Evolutionary conservation across 2,329 filamentous ascomycete species (phyloP).

Genomic region (Fusarium sp.): DNA sequence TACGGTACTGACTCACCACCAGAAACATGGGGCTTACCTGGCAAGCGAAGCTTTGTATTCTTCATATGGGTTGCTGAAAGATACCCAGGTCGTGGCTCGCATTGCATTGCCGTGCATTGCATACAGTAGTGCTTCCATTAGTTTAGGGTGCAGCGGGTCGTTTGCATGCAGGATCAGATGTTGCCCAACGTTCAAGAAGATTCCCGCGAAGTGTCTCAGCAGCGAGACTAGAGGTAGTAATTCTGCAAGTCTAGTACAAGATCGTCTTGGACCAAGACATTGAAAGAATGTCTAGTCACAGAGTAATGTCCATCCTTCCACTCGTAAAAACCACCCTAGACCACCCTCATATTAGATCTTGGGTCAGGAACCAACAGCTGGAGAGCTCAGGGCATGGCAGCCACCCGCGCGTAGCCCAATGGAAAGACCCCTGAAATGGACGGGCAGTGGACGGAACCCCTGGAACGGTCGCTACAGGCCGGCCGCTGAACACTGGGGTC

Average conservation of each 20-base stretch:
- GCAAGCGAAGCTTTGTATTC: slow-evolving; percentile 2
- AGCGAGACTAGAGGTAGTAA: background rate
- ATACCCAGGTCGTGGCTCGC: slow-evolving; percentile 34
- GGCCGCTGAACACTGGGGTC: slow-evolving; percentile 21
- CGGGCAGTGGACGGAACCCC: slow-evolving; percentile 24
- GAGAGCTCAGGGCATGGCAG: background rate
- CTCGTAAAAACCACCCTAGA: slow-evolving; percentile 1
- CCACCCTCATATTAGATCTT: slow-evolving; percentile 9
- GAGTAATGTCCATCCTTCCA: slow-evolving; percentile 11
- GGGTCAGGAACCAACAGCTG: slow-evolving; percentile 17
- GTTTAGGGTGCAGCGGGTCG: slow-evolving; percentile 21
- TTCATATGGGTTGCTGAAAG: slow-evolving; percentile 1
- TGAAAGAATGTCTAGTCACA: slow-evolving; percentile 9
- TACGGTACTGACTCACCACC: background rate
- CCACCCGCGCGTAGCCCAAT: slow-evolving; percentile 27
- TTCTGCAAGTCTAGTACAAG: background rate
- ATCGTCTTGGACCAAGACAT: slow-evolving; percentile 10
- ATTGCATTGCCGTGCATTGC: slow-evolving; percentile 42
- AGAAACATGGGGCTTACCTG: background rate
- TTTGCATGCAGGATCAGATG: slow-evolving; percentile 24
- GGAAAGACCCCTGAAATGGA: slow-evolving; percentile 30
- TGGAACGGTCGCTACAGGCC: slow-evolving; percentile 37
- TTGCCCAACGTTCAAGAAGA: slow-evolving; percentile 2
- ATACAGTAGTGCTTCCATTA: slow-evolving; percentile 32
- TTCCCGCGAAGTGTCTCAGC: background rate